Conservation (phyloP, 2,329 filamentous ascomycete species). For the Claviceps sp. region DNA sequence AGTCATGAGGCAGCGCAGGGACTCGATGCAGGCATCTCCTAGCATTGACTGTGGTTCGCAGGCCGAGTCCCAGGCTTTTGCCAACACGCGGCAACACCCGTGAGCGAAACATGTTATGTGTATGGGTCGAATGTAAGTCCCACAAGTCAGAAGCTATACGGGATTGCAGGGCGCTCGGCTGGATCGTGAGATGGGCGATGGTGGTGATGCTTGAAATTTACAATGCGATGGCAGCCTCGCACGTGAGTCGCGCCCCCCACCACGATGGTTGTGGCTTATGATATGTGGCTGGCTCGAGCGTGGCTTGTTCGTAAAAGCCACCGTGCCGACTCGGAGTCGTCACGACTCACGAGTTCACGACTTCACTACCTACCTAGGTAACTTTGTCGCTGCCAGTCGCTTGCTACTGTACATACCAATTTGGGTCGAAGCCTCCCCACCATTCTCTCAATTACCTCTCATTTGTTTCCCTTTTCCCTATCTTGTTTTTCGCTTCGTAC, state of each 20-base stretch:
- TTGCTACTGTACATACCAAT: too few relatives aligned
- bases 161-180: not conserved
- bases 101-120: conserved; percentile 33
- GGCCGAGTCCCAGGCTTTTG: conserved; percentile 22
- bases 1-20: conserved; percentile 32
- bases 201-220: conserved; percentile 1
- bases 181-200: not conserved
- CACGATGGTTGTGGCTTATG: not conserved
- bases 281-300: not conserved
- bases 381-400: too few relatives aligned
- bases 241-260: not conserved
- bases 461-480: too few relatives aligned
- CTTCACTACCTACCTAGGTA: too few relatives aligned
- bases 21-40: conserved; percentile 33
- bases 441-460: too few relatives aligned
- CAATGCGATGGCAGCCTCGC: not conserved
- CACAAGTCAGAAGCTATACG: not conserved
- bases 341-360: too few relatives aligned
- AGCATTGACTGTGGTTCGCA: conserved; percentile 20
- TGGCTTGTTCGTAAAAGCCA: not conserved
- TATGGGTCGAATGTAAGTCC: not conserved
- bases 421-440: too few relatives aligned
- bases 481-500: too few relatives aligned
- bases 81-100: conserved; percentile 36
- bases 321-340: too few relatives aligned